Base-by-base conservation (phyloP, 2,329 filamentous ascomycete species). In the Epichloe gansuensis region DNA sequence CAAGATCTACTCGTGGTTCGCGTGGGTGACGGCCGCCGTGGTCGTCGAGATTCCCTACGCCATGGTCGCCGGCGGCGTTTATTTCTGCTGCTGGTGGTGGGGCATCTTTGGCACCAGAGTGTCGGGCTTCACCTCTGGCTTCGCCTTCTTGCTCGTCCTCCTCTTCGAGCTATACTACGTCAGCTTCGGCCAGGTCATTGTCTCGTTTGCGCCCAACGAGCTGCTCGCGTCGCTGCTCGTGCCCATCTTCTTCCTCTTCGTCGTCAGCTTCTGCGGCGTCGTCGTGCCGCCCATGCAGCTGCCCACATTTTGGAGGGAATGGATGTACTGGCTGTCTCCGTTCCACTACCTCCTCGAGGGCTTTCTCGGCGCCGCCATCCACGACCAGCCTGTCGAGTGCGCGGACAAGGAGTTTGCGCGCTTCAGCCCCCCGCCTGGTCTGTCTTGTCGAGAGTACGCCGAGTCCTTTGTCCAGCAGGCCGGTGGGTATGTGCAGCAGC, bases 1-100 rank as follows among this genome's bases (percentile, higher is more conserved):
- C 15, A 89, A 89, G 64, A 88, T 89, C 27, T 93, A 91, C 67
- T 82, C 79, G 2, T 89, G 86, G 85, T 67, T 77, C 13, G 83
- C 85, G 0, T 87, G 85, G 66, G 76, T 79, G 0, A 81, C 80
- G 2, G 82, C 78, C 0, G 75, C 77, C 1, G 75, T 89, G 5
- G 58, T 87, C 1, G 81, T 78, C 15, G 86, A 90, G 64, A 72
- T 89, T 0, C 86, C 86, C 0, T 88, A 87, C 57, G 75, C 77
- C 0, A 68, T 88, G 12, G 63, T 87, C 4, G 79, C 81, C 0
- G 85, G 81, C 0, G 79, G 75, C 0, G 51, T 68, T 1, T 68
- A 68, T 56, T 68, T 62, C 41, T 62, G 61, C 55, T 78, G 78
- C 58, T 86, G 81, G 82, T 84, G 70, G 68, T 74, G 69, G 66